Conservation (phyloP, 2,329 filamentous ascomycete genomes). For the Albophoma yamanashiensis region DNA sequence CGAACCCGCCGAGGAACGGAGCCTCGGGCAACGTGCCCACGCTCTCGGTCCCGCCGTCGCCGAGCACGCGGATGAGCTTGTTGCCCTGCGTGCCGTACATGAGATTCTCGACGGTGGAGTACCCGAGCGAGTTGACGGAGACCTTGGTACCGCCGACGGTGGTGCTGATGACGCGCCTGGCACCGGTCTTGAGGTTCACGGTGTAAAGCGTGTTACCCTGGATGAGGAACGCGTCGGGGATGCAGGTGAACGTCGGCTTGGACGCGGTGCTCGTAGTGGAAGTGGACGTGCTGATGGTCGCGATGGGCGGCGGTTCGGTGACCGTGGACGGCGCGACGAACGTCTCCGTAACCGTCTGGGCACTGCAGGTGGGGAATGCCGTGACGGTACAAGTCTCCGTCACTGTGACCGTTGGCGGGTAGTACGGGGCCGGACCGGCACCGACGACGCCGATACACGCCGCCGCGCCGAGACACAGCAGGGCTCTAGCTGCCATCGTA, state of each 20-base stretch:
- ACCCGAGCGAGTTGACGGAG: neutral
- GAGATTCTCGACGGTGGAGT: neutral
- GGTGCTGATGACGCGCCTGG: neutral
- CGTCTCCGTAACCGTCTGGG: neutral
- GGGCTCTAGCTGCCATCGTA: neutral
- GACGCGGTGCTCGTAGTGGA: neutral
- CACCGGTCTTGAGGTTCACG: neutral
- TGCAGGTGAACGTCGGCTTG: neutral
- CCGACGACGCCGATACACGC: neutral
- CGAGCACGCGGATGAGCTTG: neutral
- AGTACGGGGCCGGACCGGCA: neutral
- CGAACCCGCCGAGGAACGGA: neutral
- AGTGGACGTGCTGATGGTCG: neutral
- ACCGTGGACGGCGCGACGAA: neutral
- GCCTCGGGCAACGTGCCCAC: neutral
- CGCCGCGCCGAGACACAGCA: neutral
- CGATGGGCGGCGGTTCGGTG: neutral
- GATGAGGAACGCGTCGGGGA: neutral
- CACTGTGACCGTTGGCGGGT: neutral
- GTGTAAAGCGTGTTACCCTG: neutral
- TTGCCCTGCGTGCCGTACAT: neutral
- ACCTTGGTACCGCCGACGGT: neutral
- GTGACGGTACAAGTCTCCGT: neutral
- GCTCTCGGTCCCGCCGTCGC: neutral
- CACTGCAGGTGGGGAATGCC: neutral